These are phyloP conservation scores for Ceratonia siliqua DNA, from an alignment of 306 rosid genomes.

Conservation along the genomic window DNA sequence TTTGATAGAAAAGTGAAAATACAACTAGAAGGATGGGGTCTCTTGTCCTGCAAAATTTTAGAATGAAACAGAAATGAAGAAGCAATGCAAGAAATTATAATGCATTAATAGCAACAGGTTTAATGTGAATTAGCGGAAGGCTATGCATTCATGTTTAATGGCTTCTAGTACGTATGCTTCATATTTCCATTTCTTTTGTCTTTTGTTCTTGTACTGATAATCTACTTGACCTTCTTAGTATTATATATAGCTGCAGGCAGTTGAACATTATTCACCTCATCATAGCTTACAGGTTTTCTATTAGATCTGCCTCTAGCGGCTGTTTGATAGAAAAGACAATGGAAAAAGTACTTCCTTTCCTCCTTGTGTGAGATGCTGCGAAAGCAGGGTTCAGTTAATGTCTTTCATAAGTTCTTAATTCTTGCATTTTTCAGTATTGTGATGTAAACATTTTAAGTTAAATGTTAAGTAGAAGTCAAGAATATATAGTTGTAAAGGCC, in stretches of 20 bases:
- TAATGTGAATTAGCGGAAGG: not conserved
- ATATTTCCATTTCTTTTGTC: not conserved
- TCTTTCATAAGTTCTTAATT: not conserved
- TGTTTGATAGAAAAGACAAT: not conserved
- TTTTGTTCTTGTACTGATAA: not conserved
- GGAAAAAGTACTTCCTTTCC: not conserved
- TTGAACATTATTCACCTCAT: not conserved
- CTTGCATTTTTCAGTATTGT: not conserved
- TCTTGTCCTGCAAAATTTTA: not conserved
- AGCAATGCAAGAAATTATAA: not conserved
- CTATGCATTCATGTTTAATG: not conserved
- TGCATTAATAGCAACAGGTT: not conserved
- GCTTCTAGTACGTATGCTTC: not conserved
- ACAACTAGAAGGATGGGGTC: not conserved
- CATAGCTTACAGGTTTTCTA: not conserved
- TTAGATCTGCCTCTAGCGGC: not conserved
- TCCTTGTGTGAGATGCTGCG: not conserved
- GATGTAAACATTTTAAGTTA: not conserved
- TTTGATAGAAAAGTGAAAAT: not conserved
- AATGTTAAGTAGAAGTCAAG: too few relatives aligned
- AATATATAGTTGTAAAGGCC: too few relatives aligned
- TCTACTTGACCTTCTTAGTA: not conserved
- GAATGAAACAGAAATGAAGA: constrained; percentile 14
- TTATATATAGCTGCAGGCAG: not conserved
- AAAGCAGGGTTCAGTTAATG: not conserved